Evolutionary conservation across 805 yeast genomes (phyloP).

Genomic region (Wickerhamomyces chambardii): DNA sequence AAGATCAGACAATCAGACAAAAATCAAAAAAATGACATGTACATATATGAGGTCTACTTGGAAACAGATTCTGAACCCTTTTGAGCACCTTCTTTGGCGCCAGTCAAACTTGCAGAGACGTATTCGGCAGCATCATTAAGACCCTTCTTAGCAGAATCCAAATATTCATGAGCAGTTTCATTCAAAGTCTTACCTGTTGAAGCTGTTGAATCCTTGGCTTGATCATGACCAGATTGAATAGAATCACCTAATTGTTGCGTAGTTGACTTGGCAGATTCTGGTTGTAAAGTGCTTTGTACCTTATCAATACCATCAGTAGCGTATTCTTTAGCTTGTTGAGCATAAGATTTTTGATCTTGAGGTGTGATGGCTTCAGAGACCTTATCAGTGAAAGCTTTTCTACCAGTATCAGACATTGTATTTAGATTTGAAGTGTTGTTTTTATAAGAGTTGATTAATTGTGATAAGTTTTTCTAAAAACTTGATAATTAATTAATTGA

Average conservation of each 20-base stretch:
- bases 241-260: slow-evolving; percentile 64
- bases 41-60: too few relatives aligned
- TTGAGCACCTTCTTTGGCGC: slow-evolving; percentile 46
- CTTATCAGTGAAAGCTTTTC: slow-evolving; percentile 72
- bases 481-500: too few relatives aligned
- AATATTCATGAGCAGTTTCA: slow-evolving; percentile 50
- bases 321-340: slow-evolving; percentile 62
- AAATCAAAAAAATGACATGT: too few relatives aligned
- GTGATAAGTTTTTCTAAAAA: background rate
- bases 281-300: slow-evolving; percentile 47
- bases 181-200: slow-evolving; percentile 30
- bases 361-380: slow-evolving; percentile 61
- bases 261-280: slow-evolving; percentile 60
- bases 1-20: too few relatives aligned
- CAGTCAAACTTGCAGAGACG: slow-evolving; percentile 41
- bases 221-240: slow-evolving; percentile 44
- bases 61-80: slow-evolving; percentile 4
- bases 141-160: slow-evolving; percentile 45
- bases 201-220: slow-evolving; percentile 22
- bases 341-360: slow-evolving; percentile 53
- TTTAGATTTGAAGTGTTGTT: background rate
- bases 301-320: slow-evolving; percentile 63
- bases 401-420: slow-evolving; percentile 44
- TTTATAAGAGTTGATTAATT: background rate
- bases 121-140: slow-evolving; percentile 33